Evolutionary conservation across 768 basidiomycete genomes (phyloP).

Genomic region (Boletus sensibilis): DNA sequence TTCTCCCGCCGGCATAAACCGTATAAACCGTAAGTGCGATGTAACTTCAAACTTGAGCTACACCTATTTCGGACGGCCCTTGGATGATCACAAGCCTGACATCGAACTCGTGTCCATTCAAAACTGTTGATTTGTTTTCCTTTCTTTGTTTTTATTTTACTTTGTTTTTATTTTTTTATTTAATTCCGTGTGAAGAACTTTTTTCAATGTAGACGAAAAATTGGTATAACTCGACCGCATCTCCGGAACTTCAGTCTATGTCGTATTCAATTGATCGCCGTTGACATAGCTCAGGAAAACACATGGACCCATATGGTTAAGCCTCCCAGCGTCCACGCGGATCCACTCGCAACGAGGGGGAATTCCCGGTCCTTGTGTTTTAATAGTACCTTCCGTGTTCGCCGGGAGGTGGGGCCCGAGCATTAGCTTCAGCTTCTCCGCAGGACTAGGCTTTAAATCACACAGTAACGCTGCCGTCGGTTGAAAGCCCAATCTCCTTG

Average conservation of each 20-base stretch:
- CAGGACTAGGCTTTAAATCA: slow-evolving; percentile 12
- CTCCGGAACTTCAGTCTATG: slow-evolving; percentile 30
- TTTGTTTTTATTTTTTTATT: slow-evolving; percentile 19
- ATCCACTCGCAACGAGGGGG: slow-evolving; percentile 18
- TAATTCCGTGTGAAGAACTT: slow-evolving; percentile 20
- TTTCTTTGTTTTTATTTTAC: slow-evolving; percentile 21
- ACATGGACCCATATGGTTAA: slow-evolving; percentile 33
- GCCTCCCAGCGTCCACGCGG: slow-evolving; percentile 26
- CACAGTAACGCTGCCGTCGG: slow-evolving; percentile 27
- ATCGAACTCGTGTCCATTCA: slow-evolving; percentile 1
- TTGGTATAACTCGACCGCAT: slow-evolving; percentile 12
- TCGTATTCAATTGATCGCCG: slow-evolving; percentile 38
- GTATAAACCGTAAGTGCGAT: slow-evolving; percentile 11
- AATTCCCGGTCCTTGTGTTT: slow-evolving; percentile 16
- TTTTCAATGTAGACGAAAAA: slow-evolving; percentile 8
- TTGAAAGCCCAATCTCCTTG: slow-evolving; percentile 62
- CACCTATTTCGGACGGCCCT: slow-evolving; percentile 11
- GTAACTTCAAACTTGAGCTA: neutral
- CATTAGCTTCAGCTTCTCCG: slow-evolving; percentile 15
- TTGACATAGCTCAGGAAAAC: slow-evolving; percentile 31
- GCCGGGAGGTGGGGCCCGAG: slow-evolving; percentile 4
- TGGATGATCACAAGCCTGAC: slow-evolving; percentile 7
- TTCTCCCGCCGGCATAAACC: slow-evolving; percentile 13
- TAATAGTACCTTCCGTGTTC: slow-evolving; percentile 10
- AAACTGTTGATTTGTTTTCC: slow-evolving; percentile 10